Percentiles rank a stretch among this genome's conserved stretches.
Conservation (phyloP, 73 alveolate species). For the Tetrahymena thermophila region DNA sequence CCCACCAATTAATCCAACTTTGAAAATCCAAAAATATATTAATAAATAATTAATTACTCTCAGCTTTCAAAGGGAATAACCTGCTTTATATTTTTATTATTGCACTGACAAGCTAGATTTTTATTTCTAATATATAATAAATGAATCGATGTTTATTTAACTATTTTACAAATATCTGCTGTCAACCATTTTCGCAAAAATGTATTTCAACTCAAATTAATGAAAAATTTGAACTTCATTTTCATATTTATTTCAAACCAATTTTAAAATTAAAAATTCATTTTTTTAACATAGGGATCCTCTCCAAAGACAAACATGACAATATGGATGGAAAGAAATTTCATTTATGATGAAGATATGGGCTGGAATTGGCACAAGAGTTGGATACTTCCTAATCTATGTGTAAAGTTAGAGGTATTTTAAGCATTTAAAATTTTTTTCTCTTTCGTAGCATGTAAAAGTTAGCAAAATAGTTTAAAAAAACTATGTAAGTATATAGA, state of each 20-base stretch:
- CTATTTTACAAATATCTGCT: too few relatives aligned
- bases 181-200: too few relatives aligned
- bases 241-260: too few relatives aligned
- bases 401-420: conserved; percentile 49
- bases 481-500: background rate
- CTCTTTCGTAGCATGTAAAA: too few relatives aligned
- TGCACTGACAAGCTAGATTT: background rate
- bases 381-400: conserved; percentile 63
- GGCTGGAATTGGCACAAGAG: conserved; percentile 58
- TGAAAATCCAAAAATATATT: background rate
- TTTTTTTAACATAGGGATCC: background rate
- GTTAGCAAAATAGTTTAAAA: background rate
- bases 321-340: conserved; percentile 15
- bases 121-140: too few relatives aligned
- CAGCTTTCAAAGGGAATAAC: background rate
- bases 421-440: background rate
- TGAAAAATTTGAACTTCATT: too few relatives aligned
- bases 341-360: conserved; percentile 18
- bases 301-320: conserved; percentile 14
- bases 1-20: background rate
- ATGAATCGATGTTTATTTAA: too few relatives aligned
- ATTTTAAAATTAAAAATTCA: too few relatives aligned
- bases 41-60: background rate
- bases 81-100: background rate
- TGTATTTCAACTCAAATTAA: too few relatives aligned